phyloP scores from a whole-genome alignment of 805 yeast genomes.

The Cyberlindnera misumaiensis region DNA sequence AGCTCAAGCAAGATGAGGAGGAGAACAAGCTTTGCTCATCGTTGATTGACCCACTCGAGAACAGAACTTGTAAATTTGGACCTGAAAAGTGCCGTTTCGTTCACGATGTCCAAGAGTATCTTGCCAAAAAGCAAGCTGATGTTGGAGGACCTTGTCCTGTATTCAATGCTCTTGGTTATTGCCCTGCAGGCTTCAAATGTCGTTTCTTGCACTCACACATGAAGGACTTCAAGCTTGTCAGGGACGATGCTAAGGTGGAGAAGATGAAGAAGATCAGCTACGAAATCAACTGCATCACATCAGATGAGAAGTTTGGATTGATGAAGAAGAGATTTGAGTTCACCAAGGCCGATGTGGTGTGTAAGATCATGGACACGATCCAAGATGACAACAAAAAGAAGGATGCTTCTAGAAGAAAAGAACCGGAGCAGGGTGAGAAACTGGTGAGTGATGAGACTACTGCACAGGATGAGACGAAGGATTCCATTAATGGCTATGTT shows the following conservation, averaged over 20 bases:
- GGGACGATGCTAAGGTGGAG: constrained; percentile 36
- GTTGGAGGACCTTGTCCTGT: constrained; percentile 81
- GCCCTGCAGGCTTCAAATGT: constrained; percentile 91
- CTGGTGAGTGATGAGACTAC: constrained; percentile 6
- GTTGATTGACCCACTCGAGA: constrained; percentile 46
- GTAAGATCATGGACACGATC: constrained; percentile 58
- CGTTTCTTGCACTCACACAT: constrained; percentile 80
- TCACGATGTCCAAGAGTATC: constrained; percentile 66
- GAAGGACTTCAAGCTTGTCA: constrained; percentile 35
- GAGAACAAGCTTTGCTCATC: constrained; percentile 58
- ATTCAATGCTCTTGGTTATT: constrained; percentile 70
- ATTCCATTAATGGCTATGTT: constrained; percentile 43
- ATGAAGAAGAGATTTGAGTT: constrained; percentile 53
- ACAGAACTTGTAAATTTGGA: constrained; percentile 52
- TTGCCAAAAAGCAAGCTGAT: constrained; percentile 63
- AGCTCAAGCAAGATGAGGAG: constrained; percentile 62
- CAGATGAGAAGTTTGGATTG: constrained; percentile 30
- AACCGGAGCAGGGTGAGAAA: constrained; percentile 3
- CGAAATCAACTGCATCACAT: constrained; percentile 59
- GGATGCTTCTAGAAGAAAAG: constrained; percentile 28
- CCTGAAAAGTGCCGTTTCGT: constrained; percentile 65
- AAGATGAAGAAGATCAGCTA: constrained; percentile 29
- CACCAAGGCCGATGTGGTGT: constrained; percentile 47
- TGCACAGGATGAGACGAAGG: constrained; percentile 24
- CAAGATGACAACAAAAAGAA: constrained; percentile 33